Evolutionary conservation across 805 yeast genomes (phyloP).

Genomic region (Yarrowia divulgata): DNA sequence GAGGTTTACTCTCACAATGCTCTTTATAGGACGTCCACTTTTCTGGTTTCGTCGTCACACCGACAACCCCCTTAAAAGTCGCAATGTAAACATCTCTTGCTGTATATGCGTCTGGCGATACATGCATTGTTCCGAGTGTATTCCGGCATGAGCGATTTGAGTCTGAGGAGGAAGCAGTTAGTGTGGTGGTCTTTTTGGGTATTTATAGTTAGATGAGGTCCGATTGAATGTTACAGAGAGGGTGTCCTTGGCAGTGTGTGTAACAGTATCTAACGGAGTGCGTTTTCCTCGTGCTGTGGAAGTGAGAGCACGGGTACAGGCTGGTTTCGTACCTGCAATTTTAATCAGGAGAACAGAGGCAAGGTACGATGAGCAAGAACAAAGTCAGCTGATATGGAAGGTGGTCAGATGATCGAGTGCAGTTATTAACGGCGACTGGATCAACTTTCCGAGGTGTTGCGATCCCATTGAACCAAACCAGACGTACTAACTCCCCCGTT

Average conservation of each 20-base stretch:
- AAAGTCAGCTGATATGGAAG: background rate
- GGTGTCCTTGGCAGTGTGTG: background rate
- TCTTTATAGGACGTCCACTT: too few relatives aligned
- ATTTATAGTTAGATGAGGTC: background rate
- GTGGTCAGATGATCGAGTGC: background rate
- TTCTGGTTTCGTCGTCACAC: too few relatives aligned
- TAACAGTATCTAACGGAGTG: background rate
- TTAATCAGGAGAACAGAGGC: background rate
- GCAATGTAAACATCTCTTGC: background rate
- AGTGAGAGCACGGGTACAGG: too few relatives aligned
- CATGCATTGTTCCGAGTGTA: slow-evolving; percentile 17
- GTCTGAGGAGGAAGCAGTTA: background rate
- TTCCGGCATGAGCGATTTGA: slow-evolving; percentile 27
- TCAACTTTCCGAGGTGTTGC: background rate
- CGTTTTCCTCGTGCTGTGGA: background rate
- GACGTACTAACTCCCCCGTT: too few relatives aligned
- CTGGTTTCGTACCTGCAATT: background rate
- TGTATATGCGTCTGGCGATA: background rate
- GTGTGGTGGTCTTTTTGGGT: background rate
- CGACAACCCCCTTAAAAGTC: background rate
- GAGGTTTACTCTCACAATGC: too few relatives aligned
- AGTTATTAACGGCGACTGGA: background rate
- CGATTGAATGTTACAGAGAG: background rate
- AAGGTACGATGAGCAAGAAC: background rate
- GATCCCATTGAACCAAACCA: background rate